Percentiles rank a stretch among this genome's conserved stretches.
These are phyloP conservation scores for Elaphomyces granulatus DNA, from an alignment of 495 filamentous ascomycete genomes.

Conservation along the genomic window DNA sequence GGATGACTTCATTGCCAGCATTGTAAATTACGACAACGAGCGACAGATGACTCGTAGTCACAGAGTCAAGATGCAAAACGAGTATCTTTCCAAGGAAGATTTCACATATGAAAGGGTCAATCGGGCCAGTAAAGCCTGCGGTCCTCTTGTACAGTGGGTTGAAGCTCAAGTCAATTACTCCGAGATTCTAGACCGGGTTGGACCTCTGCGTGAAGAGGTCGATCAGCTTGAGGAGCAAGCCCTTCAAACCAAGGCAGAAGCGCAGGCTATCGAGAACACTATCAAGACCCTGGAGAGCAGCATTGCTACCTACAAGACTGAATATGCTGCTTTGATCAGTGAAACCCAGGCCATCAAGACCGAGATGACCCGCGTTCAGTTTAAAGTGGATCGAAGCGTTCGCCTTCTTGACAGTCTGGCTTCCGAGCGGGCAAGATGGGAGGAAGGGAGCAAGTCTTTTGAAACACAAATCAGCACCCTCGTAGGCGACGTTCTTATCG, in stretches of 20 bases:
- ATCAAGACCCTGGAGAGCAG: constrained; percentile 73
- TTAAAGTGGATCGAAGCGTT: constrained; percentile 94
- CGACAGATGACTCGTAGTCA: constrained; percentile 77
- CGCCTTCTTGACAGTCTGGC: constrained; percentile 87
- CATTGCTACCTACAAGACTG: constrained; percentile 90
- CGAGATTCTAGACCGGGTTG: constrained; percentile 88
- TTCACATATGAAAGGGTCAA: constrained; percentile 95
- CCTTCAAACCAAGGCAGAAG: constrained; percentile 84
- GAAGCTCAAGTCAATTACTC: constrained; percentile 95
- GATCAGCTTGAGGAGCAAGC: constrained; percentile 73
- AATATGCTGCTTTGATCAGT: constrained; percentile 92
- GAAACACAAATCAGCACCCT: constrained; percentile 95
- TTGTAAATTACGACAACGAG: constrained; percentile 95
- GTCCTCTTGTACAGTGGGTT: constrained; percentile 94
- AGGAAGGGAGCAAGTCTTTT: constrained; percentile 93
- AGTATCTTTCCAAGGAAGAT: constrained; percentile 80
- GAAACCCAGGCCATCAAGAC: constrained; percentile 95
- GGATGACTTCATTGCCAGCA: constrained; percentile 96
- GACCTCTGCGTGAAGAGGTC: constrained; percentile 86
- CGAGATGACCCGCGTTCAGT: constrained; percentile 91
- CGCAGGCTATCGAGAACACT: constrained; percentile 77
- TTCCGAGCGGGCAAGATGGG: constrained; percentile 85
- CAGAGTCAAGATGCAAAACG: constrained; percentile 77
- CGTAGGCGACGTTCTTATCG: constrained; percentile 87
- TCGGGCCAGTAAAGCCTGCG: constrained; percentile 90